Conservation (phyloP, 345 rosid species). For the Mercurialis annua region DNA sequence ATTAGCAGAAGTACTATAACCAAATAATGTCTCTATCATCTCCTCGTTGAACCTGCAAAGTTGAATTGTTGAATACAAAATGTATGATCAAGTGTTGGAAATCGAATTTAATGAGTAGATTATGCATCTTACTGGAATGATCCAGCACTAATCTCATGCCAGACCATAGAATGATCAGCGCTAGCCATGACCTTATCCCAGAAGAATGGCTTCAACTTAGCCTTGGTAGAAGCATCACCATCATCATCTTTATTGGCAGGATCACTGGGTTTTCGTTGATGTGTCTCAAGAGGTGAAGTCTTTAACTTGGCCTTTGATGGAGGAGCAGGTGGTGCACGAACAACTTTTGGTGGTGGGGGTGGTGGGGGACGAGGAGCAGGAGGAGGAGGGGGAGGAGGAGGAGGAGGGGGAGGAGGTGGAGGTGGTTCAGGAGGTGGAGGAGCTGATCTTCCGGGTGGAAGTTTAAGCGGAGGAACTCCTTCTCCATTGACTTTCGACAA, state of each 20-base stretch:
- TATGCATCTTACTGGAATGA: constrained; percentile 27
- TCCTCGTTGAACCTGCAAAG: constrained; percentile 30
- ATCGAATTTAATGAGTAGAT: neutral
- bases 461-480: constrained; percentile 15
- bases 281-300: constrained; percentile 19
- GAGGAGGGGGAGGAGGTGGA: constrained; percentile 4
- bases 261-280: neutral
- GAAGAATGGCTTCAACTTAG: constrained; percentile 30
- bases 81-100: neutral
- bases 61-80: neutral
- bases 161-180: constrained; percentile 27
- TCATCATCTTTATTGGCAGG: constrained; percentile 1
- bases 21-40: constrained; percentile 34
- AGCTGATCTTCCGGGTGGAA: constrained; percentile 25
- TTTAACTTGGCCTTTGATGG: constrained; percentile 19
- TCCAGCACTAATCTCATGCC: constrained; percentile 30
- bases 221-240: constrained; percentile 10
- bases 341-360: constrained; percentile 21
- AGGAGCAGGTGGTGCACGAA: constrained; percentile 27
- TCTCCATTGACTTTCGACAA: constrained; percentile 4
- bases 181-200: constrained; percentile 32
- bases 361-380: constrained; percentile 15
- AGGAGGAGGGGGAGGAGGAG: constrained; percentile 12
- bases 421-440: constrained; percentile 16
- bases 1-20: constrained; percentile 11